phyloP scores from a whole-genome alignment of 306 rosid species.

The Quercus parvula region DNA sequence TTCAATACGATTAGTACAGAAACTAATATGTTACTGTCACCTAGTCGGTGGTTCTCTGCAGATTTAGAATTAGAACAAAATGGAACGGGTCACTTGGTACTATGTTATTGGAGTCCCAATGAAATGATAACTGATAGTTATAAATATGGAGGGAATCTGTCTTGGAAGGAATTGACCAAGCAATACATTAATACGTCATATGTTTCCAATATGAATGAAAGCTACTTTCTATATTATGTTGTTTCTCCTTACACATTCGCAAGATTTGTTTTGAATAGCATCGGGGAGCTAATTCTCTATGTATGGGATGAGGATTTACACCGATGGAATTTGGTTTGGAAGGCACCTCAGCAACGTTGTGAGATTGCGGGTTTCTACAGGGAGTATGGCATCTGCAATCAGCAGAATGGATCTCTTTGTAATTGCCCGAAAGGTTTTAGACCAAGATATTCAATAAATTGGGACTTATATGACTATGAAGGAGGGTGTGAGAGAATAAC shows the following conservation, averaged over 20 bases:
- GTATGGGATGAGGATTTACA: constrained; percentile 2
- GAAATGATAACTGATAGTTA: too few relatives aligned
- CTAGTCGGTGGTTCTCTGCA: too few relatives aligned
- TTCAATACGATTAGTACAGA: too few relatives aligned
- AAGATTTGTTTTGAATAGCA: constrained; percentile 23
- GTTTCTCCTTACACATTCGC: not conserved
- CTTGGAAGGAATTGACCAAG: too few relatives aligned
- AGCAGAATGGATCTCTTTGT: constrained; percentile 24
- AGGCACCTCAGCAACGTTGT: constrained; percentile 32
- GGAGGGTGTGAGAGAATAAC: constrained; percentile 40
- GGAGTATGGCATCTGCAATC: constrained; percentile 37
- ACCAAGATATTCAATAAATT: constrained; percentile 32
- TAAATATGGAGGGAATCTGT: too few relatives aligned
- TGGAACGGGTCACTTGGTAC: too few relatives aligned
- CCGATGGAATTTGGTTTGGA: constrained; percentile 42
- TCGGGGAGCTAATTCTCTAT: constrained; percentile 34
- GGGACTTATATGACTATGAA: constrained; percentile 36
- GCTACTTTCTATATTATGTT: constrained; percentile 37
- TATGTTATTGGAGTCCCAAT: too few relatives aligned
- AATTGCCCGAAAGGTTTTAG: constrained; percentile 36
- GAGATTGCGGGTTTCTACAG: constrained; percentile 50
- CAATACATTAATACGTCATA: not conserved
- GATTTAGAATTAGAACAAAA: too few relatives aligned
- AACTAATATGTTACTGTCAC: too few relatives aligned
- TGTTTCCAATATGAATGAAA: constrained; percentile 20